phyloP scores from a whole-genome alignment of 805 yeast species.

The Kodamaea leandrae region DNA sequence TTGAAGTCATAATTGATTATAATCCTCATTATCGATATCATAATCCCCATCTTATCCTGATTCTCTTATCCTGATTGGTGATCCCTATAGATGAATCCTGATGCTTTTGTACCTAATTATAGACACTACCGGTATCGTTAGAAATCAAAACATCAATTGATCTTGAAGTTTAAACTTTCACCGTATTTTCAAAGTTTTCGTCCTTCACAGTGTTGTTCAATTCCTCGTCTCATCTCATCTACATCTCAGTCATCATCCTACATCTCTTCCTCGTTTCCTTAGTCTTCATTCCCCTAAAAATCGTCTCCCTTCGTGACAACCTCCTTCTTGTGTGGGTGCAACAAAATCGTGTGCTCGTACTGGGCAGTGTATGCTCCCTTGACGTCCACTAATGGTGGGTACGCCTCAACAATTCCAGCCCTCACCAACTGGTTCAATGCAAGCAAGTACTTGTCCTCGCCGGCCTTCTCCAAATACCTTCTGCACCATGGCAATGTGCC shows the following conservation, averaged over 20 bases:
- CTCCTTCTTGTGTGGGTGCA: conserved; percentile 91
- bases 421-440: conserved; percentile 84
- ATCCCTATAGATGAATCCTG: no score
- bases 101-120: no score
- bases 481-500: conserved; percentile 98
- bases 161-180: no score
- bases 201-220: no score
- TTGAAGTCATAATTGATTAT: no score
- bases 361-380: conserved; percentile 93
- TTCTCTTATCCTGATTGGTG: no score
- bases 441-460: conserved; percentile 86
- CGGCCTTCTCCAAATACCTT: conserved; percentile 85
- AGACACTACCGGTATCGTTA: no score
- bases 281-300: conserved; percentile 41
- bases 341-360: conserved; percentile 87
- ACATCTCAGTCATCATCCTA: background rate
- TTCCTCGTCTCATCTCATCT: no score
- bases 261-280: background rate
- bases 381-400: conserved; percentile 86
- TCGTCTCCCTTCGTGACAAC: conserved; percentile 95
- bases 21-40: no score
- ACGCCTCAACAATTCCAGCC: conserved; percentile 85
- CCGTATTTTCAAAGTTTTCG: no score
- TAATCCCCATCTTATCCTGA: no score
- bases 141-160: no score